A percentile compares a stretch with the other conserved stretches of the same genome.
These are phyloP conservation scores for Hyphodiscus sp. DNA, from an alignment of 2,329 filamentous ascomycete genomes.

Conservation along the genomic window DNA sequence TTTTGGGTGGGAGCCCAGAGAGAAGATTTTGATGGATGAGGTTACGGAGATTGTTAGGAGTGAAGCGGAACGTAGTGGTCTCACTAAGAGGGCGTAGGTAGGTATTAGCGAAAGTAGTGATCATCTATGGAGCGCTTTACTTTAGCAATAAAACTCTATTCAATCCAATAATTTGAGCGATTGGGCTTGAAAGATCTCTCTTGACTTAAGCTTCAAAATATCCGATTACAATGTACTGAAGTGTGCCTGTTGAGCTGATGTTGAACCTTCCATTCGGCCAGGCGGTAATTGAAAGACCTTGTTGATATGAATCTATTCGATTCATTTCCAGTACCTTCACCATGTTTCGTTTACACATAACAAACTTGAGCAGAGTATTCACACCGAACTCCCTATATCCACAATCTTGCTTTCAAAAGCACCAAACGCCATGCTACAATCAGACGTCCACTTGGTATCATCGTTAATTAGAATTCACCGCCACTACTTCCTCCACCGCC, in stretches of 20 bases:
- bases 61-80: background rate
- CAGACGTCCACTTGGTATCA: constrained; percentile 15
- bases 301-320: no score
- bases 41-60: background rate
- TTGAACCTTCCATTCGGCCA: no score
- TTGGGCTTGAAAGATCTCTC: no score
- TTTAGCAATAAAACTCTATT: background rate
- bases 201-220: no score
- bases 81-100: background rate
- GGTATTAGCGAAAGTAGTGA: background rate
- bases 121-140: background rate
- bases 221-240: no score
- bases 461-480: constrained; percentile 25
- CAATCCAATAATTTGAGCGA: no score
- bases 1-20: background rate
- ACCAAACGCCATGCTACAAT: constrained; percentile 2
- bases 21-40: background rate
- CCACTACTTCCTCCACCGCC: constrained; percentile 23
- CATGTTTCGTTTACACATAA: background rate
- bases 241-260: no score
- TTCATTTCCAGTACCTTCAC: background rate
- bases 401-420: background rate
- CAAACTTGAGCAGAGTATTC: background rate
- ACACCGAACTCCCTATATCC: background rate
- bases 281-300: no score